phyloP scores from a whole-genome alignment of 1,139 yeast species.

The Debaryomyces singareniensis region DNA sequence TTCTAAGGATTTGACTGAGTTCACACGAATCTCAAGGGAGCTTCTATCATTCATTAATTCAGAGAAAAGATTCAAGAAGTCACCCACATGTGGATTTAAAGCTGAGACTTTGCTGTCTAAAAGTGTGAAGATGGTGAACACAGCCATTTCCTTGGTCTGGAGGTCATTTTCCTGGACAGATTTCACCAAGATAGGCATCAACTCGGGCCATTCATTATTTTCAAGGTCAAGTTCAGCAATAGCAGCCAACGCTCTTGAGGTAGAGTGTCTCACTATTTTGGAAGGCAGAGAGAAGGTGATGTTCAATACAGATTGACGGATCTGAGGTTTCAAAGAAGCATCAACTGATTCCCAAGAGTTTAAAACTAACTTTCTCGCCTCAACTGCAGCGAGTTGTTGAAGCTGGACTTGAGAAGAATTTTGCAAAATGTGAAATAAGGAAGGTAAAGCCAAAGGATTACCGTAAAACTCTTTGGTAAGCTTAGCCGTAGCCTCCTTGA shows the following conservation, averaged over 20 bases:
- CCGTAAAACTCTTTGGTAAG: conserved; percentile 72
- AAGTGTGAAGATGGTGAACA: conserved; percentile 70
- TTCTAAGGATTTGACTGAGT: conserved; percentile 79
- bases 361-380: conserved; percentile 77
- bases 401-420: conserved; percentile 54
- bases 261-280: conserved; percentile 77
- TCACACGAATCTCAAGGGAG: conserved; percentile 69
- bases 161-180: conserved; percentile 58
- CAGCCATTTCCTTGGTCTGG: conserved; percentile 75
- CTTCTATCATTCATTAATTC: conserved; percentile 62
- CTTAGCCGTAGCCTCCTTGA: conserved; percentile 76
- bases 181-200: conserved; percentile 63
- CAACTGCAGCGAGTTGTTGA: conserved; percentile 89
- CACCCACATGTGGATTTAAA: conserved; percentile 55
- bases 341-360: conserved; percentile 65
- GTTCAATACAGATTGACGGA: conserved; percentile 63
- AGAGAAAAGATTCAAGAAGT: conserved; percentile 64
- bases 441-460: conserved; percentile 68
- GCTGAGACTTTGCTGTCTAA: conserved; percentile 70
- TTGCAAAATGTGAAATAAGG: conserved; percentile 77
- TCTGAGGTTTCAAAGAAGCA: conserved; percentile 46
- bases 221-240: conserved; percentile 74
- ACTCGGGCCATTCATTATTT: conserved; percentile 65
- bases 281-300: conserved; percentile 53
- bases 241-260: conserved; percentile 83